phyloP scores from a whole-genome alignment of 2,329 filamentous ascomycete genomes.

The Monosporascus sp. region DNA sequence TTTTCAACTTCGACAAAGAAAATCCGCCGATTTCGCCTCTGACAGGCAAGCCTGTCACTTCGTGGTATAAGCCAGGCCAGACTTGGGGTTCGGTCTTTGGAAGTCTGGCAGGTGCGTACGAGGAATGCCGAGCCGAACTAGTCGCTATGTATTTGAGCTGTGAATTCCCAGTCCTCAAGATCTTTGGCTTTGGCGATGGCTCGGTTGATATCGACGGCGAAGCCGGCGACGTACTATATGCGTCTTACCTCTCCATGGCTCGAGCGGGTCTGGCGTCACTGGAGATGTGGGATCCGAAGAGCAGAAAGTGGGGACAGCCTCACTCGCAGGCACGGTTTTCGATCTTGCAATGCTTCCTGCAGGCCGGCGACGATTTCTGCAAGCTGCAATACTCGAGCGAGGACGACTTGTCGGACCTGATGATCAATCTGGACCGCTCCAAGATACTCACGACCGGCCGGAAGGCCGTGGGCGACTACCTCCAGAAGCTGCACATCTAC shows the following conservation, averaged over 20 bases:
- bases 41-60: conserved; percentile 68
- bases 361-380: conserved; percentile 83
- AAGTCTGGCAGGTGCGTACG: conserved; percentile 79
- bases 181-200: conserved; percentile 87
- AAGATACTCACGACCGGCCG: conserved; percentile 84
- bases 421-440: conserved; percentile 74
- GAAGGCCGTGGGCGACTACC: conserved; percentile 74
- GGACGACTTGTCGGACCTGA: conserved; percentile 74
- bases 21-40: conserved; percentile 80
- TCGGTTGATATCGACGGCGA: conserved; percentile 64
- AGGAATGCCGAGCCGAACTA: conserved; percentile 91
- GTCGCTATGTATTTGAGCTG: conserved; percentile 87
- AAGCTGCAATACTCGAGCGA: conserved; percentile 62
- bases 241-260: conserved; percentile 88
- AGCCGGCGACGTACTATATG: conserved; percentile 83
- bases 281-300: conserved; percentile 93
- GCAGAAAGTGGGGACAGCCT: conserved; percentile 84
- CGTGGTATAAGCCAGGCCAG: conserved; percentile 91
- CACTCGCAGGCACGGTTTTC: conserved; percentile 90
- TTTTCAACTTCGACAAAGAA: conserved; percentile 81
- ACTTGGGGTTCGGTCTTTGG: conserved; percentile 95
- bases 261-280: conserved; percentile 82
- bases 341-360: conserved; percentile 76
- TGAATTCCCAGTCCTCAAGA: conserved; percentile 81
- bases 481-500: conserved; percentile 89